Evolutionary conservation across 257 asterid species (phyloP).

Genomic region (Nicotiana knightiana): DNA sequence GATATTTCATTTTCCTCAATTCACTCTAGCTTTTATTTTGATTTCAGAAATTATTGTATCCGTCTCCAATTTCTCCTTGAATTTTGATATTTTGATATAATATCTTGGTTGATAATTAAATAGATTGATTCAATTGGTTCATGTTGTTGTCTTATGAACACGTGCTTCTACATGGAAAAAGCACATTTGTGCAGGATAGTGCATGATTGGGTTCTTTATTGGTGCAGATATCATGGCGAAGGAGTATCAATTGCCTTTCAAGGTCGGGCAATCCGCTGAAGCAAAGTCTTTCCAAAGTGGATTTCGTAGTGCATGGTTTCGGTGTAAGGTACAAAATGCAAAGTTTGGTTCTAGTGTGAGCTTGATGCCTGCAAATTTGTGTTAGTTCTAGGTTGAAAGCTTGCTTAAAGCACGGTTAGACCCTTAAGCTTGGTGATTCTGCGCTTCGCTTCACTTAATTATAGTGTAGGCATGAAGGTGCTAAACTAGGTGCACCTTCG

Average conservation of each 20-base stretch:
- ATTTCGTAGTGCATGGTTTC: conserved; percentile 30
- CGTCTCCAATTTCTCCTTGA: too few relatives aligned
- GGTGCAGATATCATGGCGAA: neutral
- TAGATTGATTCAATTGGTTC: neutral
- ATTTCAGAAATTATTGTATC: too few relatives aligned
- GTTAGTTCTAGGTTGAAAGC: neutral
- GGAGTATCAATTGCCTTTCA: conserved; percentile 6
- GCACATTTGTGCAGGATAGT: neutral
- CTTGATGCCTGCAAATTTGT: neutral
- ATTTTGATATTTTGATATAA: too few relatives aligned
- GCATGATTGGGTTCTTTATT: neutral
- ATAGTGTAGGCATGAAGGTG: too few relatives aligned
- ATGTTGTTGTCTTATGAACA: neutral
- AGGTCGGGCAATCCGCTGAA: conserved; percentile 19
- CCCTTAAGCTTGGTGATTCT: too few relatives aligned
- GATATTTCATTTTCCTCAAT: too few relatives aligned
- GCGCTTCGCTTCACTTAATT: too few relatives aligned
- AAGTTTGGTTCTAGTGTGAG: neutral
- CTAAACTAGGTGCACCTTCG: too few relatives aligned
- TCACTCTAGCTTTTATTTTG: too few relatives aligned
- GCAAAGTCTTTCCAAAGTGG: conserved; percentile 19
- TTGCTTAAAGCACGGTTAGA: too few relatives aligned
- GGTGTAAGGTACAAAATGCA: conserved; percentile 9
- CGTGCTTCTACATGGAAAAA: neutral
- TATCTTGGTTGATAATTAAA: neutral